phyloP scores from a whole-genome alignment of 2,329 filamentous ascomycete genomes.

The Monosporascus cannonballus region DNA sequence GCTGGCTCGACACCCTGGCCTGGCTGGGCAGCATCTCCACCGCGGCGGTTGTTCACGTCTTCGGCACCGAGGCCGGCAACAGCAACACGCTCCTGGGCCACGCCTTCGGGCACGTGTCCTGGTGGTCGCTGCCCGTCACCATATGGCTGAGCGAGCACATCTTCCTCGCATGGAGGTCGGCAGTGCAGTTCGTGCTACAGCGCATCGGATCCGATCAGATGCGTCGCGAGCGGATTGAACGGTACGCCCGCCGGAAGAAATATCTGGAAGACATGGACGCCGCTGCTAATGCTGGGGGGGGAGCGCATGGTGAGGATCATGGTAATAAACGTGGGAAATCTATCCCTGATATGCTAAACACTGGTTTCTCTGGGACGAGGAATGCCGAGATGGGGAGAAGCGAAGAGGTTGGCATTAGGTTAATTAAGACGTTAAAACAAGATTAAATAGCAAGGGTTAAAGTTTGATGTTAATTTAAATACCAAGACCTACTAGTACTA shows the following conservation, averaged over 20 bases:
- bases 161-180: slow-evolving; percentile 54
- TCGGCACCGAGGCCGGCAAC: slow-evolving; percentile 50
- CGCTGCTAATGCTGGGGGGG: slow-evolving; percentile 26
- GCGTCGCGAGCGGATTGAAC: slow-evolving; percentile 31
- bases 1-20: slow-evolving; percentile 60
- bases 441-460: not conserved
- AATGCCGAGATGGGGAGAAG: slow-evolving; percentile 35
- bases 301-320: not conserved
- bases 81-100: slow-evolving; percentile 20
- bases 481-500: too few relatives aligned
- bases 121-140: slow-evolving; percentile 60
- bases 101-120: slow-evolving; percentile 43
- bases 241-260: slow-evolving; percentile 30
- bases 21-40: slow-evolving; percentile 70
- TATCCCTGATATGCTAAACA: not conserved
- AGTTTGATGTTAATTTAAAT: too few relatives aligned
- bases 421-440: slow-evolving; percentile 25
- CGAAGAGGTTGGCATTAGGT: slow-evolving; percentile 23
- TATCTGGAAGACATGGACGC: slow-evolving; percentile 36
- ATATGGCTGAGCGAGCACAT: slow-evolving; percentile 71
- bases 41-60: slow-evolving; percentile 68
- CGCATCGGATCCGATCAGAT: slow-evolving; percentile 35
- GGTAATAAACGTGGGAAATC: slow-evolving; percentile 27
- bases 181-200: slow-evolving; percentile 30
- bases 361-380: slow-evolving; percentile 36